Evolutionary conservation across 2,329 filamentous ascomycete species (phyloP).

Genomic region (Biscogniauxia mediterranea): DNA sequence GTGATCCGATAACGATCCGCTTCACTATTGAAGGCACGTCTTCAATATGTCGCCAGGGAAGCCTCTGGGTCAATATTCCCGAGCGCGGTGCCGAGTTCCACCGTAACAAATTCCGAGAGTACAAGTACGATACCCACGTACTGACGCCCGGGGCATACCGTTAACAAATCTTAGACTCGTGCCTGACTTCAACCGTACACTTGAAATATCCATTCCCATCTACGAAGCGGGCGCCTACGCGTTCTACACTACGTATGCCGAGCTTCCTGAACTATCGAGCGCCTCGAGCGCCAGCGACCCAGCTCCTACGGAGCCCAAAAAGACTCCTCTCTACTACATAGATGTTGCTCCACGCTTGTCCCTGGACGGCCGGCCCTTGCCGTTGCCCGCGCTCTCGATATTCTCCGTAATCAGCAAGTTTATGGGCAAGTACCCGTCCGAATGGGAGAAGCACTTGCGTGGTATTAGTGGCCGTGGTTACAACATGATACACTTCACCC

Average conservation of each 20-base stretch:
- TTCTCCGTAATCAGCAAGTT: conserved; percentile 98
- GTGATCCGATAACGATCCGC: conserved; percentile 74
- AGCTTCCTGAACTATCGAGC: conserved; percentile 74
- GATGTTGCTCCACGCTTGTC: conserved; percentile 83
- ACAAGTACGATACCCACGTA: conserved; percentile 63
- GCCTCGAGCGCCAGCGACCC: conserved; percentile 47
- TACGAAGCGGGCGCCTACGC: conserved; percentile 82
- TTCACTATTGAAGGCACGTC: conserved; percentile 94
- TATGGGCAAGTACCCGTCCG: conserved; percentile 86
- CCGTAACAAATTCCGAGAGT: conserved; percentile 78
- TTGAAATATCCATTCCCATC: conserved; percentile 87
- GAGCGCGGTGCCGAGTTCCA: conserved; percentile 72
- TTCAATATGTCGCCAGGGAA: conserved; percentile 91
- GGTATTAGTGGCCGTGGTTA: conserved; percentile 91
- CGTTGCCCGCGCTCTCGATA: conserved; percentile 82
- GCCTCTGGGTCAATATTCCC: conserved; percentile 95
- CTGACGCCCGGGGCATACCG: neutral
- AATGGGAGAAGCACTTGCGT: conserved; percentile 86
- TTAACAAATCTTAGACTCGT: conserved; percentile 58
- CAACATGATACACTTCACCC: conserved; percentile 99
- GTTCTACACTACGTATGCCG: conserved; percentile 90
- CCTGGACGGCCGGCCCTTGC: conserved; percentile 71
- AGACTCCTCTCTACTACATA: conserved; percentile 83
- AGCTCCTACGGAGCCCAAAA: conserved; percentile 53
- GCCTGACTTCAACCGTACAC: conserved; percentile 88